Conservation (phyloP, 108 stramenopile genomes). For the Poteriospumella lacustris region DNA sequence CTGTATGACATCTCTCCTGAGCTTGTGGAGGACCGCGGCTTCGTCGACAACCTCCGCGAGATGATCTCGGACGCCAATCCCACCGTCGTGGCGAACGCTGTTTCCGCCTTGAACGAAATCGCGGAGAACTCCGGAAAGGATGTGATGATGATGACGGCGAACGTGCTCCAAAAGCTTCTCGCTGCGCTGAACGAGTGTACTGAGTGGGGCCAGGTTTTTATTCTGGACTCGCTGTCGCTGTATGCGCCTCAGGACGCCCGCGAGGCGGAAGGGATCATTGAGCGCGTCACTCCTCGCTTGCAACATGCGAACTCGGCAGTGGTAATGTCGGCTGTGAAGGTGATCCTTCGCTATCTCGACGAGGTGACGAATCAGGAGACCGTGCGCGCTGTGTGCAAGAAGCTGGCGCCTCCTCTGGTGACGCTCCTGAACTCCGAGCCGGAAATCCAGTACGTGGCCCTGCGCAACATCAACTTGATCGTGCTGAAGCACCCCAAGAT, state of each 20-base stretch:
- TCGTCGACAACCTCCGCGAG: constrained; percentile 87
- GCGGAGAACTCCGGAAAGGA: constrained; percentile 86
- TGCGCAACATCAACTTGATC: constrained; percentile 97
- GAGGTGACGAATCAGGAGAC: constrained; percentile 61
- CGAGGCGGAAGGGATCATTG: constrained; percentile 86
- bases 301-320: constrained; percentile 98
- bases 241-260: constrained; percentile 66
- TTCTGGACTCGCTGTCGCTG: constrained; percentile 91
- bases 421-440: constrained; percentile 92
- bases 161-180: constrained; percentile 88
- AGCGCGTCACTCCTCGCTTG: constrained; percentile 93
- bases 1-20: constrained; percentile 95
- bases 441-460: constrained; percentile 97
- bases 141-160: constrained; percentile 83
- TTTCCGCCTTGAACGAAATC: constrained; percentile 95
- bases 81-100: constrained; percentile 96
- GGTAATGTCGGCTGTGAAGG: constrained; percentile 97
- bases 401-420: constrained; percentile 96
- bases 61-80: constrained; percentile 93
- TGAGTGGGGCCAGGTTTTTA: constrained; percentile 99
- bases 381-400: constrained; percentile 51
- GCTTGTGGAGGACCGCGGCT: constrained; percentile 91
- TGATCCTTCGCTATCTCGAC: constrained; percentile 91
- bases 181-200: constrained; percentile 98
- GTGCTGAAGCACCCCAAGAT: constrained; percentile 92